Percentiles rank a stretch among this genome's conserved stretches.
These are phyloP conservation scores for Elymus sibiricus DNA, from an alignment of 176 grass and related monocot species.

Conservation along the genomic window DNA sequence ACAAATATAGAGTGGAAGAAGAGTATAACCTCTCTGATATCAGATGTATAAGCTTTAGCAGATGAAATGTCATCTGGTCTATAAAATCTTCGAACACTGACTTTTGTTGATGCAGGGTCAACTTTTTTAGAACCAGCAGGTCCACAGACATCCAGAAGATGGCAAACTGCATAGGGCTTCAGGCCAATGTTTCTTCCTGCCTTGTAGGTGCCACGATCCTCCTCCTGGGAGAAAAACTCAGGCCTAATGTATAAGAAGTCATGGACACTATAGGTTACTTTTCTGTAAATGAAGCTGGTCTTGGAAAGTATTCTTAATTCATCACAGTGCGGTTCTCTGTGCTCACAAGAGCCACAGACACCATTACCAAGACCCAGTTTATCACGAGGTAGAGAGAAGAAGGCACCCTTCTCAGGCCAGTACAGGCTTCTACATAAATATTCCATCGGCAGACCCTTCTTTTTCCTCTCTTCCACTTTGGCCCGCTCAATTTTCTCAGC, in stretches of 20 bases:
- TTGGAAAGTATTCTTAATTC: slow-evolving; percentile 60
- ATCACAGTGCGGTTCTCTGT: slow-evolving; percentile 48
- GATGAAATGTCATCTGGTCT: slow-evolving; percentile 90
- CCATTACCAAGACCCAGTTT: slow-evolving; percentile 84
- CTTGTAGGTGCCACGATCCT: slow-evolving; percentile 72
- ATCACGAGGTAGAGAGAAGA: slow-evolving; percentile 69
- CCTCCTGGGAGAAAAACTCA: slow-evolving; percentile 66
- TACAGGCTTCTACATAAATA: slow-evolving; percentile 89
- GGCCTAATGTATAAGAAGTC: slow-evolving; percentile 80
- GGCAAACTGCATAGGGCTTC: slow-evolving; percentile 83
- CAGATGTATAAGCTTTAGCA: slow-evolving; percentile 82
- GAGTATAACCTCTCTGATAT: slow-evolving; percentile 86
- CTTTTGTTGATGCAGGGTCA: slow-evolving; percentile 53
- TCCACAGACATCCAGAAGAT: slow-evolving; percentile 60
- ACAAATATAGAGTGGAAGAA: slow-evolving; percentile 9
- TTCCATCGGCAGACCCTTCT: slow-evolving; percentile 77
- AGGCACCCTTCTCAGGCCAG: slow-evolving; percentile 83
- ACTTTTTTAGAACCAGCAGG: slow-evolving; percentile 48
- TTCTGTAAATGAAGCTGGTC: slow-evolving; percentile 67
- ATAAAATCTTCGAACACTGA: slow-evolving; percentile 92
- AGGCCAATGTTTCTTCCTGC: slow-evolving; percentile 89
- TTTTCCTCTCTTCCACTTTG: slow-evolving; percentile 84
- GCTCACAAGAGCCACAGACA: slow-evolving; percentile 72
- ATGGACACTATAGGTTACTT: slow-evolving; percentile 57
- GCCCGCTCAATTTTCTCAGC: slow-evolving; percentile 59